These are phyloP conservation scores for Cocos nucifera DNA, from an alignment of 176 grass and related monocot species.

Conservation along the genomic window DNA sequence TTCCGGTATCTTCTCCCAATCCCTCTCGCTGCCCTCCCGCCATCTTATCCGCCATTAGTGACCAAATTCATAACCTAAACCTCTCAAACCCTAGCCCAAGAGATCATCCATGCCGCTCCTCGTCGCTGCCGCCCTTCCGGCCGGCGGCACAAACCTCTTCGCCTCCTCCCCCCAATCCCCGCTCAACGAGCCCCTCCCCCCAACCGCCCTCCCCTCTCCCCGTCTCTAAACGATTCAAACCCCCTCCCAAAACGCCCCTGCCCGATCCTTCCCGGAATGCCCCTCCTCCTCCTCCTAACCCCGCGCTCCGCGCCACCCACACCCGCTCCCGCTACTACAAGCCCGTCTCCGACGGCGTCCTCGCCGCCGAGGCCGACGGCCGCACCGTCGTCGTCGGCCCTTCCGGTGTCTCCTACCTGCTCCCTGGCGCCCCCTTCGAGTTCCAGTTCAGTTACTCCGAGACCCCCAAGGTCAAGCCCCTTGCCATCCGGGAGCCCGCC, in stretches of 20 bases:
- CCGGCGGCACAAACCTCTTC: conserved; percentile 14
- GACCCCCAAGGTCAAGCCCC: conserved; percentile 55
- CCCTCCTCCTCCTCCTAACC: neutral
- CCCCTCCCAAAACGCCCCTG: neutral
- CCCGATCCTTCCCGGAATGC: neutral
- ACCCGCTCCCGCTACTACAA: conserved; percentile 68
- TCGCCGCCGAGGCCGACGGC: conserved; percentile 38
- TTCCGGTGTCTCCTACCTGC: conserved; percentile 63
- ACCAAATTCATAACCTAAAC: too few relatives aligned
- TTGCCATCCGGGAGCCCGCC: conserved; percentile 91
- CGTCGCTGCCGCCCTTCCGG: conserved; percentile 2
- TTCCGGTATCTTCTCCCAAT: too few relatives aligned
- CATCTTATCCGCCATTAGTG: too few relatives aligned
- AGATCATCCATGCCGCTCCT: neutral
- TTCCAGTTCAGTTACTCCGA: conserved; percentile 98
- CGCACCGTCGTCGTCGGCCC: conserved; percentile 61
- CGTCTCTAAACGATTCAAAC: neutral
- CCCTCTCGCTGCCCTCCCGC: too few relatives aligned
- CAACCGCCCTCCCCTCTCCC: conserved; percentile 16
- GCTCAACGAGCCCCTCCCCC: conserved; percentile 8
- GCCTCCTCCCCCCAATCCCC: conserved; percentile 9
- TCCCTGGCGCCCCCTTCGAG: conserved; percentile 81
- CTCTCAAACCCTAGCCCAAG: too few relatives aligned
- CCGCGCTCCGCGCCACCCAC: conserved; percentile 57
- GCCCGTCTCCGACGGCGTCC: conserved; percentile 54